A percentile compares a stretch with the other conserved stretches of the same genome.
phyloP scores from a whole-genome alignment of 257 asterid species.

The Nicotiana tomentosiformis region DNA sequence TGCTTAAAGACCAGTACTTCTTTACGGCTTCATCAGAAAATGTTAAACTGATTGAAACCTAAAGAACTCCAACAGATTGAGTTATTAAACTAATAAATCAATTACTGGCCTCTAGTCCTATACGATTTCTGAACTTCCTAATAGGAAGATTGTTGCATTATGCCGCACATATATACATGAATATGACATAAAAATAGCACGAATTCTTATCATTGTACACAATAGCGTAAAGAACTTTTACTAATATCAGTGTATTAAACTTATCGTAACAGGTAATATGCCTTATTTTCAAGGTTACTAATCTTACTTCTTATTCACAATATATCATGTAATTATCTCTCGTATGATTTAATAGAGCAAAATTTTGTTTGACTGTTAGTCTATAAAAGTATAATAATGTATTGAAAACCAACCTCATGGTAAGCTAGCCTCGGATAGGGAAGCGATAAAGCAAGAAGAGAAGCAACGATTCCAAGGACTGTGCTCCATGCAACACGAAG shows the following conservation, averaged over 20 bases:
- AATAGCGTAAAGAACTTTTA: too few species aligned
- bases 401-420: constrained; percentile 20
- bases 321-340: too few species aligned
- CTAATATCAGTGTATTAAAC: too few species aligned
- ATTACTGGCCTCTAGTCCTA: neutral
- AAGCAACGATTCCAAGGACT: constrained; percentile 41
- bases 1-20: neutral
- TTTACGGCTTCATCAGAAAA: neutral
- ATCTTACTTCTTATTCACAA: too few species aligned
- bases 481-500: constrained; percentile 49
- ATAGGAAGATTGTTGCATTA: neutral
- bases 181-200: too few species aligned
- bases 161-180: too few species aligned
- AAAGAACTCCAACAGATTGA: neutral
- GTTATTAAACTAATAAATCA: neutral
- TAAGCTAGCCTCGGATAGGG: constrained; percentile 50
- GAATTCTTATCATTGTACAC: too few species aligned
- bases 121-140: neutral
- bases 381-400: too few species aligned
- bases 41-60: neutral
- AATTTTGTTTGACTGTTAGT: too few species aligned
- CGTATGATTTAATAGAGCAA: too few species aligned
- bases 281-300: too few species aligned
- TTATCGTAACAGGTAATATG: too few species aligned
- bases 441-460: constrained; percentile 41